Conservation (phyloP, 805 yeast species). For the Candida xyloterini region DNA sequence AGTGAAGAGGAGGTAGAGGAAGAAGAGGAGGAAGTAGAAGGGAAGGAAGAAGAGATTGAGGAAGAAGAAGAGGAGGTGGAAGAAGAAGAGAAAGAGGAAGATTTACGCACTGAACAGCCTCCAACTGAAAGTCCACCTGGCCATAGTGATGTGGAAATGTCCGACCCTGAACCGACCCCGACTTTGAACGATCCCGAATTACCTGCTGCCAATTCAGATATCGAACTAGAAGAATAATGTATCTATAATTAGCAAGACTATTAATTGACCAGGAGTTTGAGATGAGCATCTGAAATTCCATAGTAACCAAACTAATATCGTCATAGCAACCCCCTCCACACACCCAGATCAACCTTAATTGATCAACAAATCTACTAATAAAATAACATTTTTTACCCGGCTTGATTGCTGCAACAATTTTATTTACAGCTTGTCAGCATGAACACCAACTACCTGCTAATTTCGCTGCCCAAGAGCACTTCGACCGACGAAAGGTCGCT, state of each 20-base stretch:
- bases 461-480: constrained; percentile 31
- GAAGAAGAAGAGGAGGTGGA: constrained; percentile 7
- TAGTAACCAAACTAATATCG: no score
- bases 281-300: no score
- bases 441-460: constrained; percentile 28
- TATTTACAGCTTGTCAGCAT: constrained; percentile 15
- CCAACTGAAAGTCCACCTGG: neutral
- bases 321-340: no score
- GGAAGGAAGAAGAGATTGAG: constrained; percentile 9
- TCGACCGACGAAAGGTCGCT: constrained; percentile 30
- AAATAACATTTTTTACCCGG: constrained; percentile 13
- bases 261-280: no score
- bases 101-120: neutral
- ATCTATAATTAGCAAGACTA: neutral
- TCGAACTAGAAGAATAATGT: constrained; percentile 16
- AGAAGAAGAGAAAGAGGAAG: constrained; percentile 7
- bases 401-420: constrained; percentile 14
- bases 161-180: no score
- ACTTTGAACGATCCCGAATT: neutral
- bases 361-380: neutral
- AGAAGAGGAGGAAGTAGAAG: constrained; percentile 10
- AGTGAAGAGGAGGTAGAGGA: constrained; percentile 15
- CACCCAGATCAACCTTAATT: no score
- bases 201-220: constrained; percentile 9
- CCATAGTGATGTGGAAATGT: neutral